These are phyloP conservation scores for Nosema granulosis DNA, from an alignment of 371 early-diverging fungal species.

Conservation along the genomic window DNA sequence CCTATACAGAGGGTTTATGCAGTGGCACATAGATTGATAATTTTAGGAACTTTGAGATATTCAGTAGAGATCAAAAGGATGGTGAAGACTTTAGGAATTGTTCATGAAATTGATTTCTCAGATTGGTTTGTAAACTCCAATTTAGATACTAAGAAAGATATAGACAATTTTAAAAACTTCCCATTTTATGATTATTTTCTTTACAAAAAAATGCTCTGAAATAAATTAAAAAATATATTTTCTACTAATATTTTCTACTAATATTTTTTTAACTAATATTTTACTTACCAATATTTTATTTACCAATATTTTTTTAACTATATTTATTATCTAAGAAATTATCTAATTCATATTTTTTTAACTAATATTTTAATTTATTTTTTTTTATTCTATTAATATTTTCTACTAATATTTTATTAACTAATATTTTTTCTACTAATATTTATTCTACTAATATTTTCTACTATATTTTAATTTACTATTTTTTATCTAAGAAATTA, in stretches of 20 bases:
- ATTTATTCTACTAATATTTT: background rate
- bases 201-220: slow-evolving; percentile 31
- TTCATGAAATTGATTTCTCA: slow-evolving; percentile 48
- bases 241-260: background rate
- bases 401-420: background rate
- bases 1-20: slow-evolving; percentile 42
- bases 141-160: slow-evolving; percentile 5
- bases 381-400: background rate
- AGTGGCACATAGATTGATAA: slow-evolving; percentile 37
- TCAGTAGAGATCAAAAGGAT: slow-evolving; percentile 8
- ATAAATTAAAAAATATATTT: background rate
- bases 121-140: slow-evolving; percentile 19
- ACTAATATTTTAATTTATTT: background rate
- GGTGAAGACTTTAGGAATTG: slow-evolving; percentile 11
- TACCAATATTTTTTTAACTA: background rate
- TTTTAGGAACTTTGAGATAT: slow-evolving; percentile 30
- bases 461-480: slow-evolving; percentile 1
- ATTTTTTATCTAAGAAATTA: slow-evolving; percentile 22
- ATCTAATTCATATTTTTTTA: background rate
- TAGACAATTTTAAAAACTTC: slow-evolving; percentile 6
- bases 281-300: background rate
- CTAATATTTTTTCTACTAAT: background rate
- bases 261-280: background rate
- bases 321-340: background rate
- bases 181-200: slow-evolving; percentile 34